These are phyloP conservation scores for Sanghuangporus baumii DNA, from an alignment of 1,284 basidiomycete species.

Conservation along the genomic window DNA sequence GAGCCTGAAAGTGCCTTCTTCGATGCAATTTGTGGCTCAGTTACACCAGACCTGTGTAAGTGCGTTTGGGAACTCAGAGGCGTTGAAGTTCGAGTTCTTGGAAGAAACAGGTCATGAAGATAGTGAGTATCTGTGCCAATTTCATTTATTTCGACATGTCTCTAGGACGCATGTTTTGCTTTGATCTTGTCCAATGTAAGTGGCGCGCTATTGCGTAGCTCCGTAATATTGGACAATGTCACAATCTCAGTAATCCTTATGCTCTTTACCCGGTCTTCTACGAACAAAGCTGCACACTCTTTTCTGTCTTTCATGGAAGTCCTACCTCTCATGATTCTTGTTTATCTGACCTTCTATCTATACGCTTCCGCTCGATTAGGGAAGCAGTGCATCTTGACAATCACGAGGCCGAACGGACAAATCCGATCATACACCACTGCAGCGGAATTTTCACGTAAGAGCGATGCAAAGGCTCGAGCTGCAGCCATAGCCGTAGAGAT, in stretches of 20 bases:
- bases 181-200: constrained; percentile 4
- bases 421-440: constrained; percentile 47
- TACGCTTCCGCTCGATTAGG: constrained; percentile 27
- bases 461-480: constrained; percentile 46
- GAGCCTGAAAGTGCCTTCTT: constrained; percentile 2
- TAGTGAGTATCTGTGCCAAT: constrained; percentile 26
- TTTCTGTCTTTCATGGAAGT: background rate
- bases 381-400: constrained; percentile 53
- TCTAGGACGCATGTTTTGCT: background rate
- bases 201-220: background rate
- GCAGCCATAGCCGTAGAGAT: constrained; percentile 49
- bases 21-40: constrained; percentile 25
- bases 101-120: constrained; percentile 30
- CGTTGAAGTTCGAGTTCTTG: constrained; percentile 40
- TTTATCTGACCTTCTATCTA: background rate
- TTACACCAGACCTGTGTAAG: constrained; percentile 42
- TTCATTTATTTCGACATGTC: background rate
- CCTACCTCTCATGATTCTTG: background rate
- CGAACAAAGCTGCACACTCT: background rate
- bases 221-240: constrained; percentile 3
- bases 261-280: background rate
- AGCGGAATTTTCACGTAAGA: constrained; percentile 35
- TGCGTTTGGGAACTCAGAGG: constrained; percentile 33
- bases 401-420: constrained; percentile 46
- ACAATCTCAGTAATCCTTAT: background rate